These are phyloP conservation scores for Cucurbita moschata DNA, from an alignment of 306 rosid genomes.

Conservation along the genomic window DNA sequence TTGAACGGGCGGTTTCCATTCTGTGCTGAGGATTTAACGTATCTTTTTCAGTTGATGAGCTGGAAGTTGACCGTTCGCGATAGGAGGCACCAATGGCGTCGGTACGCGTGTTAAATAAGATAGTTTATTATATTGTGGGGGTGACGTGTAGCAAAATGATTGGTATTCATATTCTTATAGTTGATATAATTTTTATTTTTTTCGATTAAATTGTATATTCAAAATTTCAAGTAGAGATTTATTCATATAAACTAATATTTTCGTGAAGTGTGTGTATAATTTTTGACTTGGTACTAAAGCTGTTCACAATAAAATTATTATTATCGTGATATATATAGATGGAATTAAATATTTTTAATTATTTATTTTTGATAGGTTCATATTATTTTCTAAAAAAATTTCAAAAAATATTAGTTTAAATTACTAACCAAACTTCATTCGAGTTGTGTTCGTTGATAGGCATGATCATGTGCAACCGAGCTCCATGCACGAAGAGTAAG, in stretches of 20 bases:
- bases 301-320: no score
- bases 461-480: no score
- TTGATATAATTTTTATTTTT: neutral
- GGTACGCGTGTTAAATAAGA: neutral
- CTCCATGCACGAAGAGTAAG: no score
- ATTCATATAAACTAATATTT: neutral
- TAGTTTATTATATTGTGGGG: neutral
- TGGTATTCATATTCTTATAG: neutral
- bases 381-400: no score
- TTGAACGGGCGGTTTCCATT: neutral
- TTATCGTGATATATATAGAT: neutral
- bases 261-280: neutral
- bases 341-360: no score
- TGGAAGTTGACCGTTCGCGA: neutral
- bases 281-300: no score
- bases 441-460: no score
- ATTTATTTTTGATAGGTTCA: no score
- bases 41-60: slow-evolving; percentile 4
- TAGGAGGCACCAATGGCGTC: neutral
- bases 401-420: no score
- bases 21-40: neutral
- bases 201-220: neutral
- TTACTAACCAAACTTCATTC: no score
- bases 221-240: neutral
- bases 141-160: neutral